Conservation (phyloP, 2,329 filamentous ascomycete species). For the Tolypocladium album region DNA sequence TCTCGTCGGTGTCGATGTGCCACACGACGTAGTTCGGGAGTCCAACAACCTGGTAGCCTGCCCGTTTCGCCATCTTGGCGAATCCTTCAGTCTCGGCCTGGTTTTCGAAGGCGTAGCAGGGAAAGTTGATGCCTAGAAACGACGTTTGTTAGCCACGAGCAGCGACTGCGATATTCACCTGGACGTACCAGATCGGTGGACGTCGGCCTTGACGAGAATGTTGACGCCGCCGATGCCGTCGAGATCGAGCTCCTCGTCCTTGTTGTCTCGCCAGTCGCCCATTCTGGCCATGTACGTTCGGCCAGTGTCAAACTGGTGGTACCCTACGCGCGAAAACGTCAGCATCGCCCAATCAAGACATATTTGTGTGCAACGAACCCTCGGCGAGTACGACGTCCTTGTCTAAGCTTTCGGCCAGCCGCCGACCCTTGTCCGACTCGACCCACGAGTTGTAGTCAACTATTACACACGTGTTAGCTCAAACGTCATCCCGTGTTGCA, state of each 20-base stretch:
- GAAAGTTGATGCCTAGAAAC: constrained; percentile 82
- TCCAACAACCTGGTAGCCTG: constrained; percentile 84
- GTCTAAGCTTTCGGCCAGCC: constrained; percentile 59
- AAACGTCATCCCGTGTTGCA: background rate
- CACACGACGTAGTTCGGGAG: constrained; percentile 97
- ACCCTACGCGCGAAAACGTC: constrained; percentile 44
- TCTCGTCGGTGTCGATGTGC: constrained; percentile 96
- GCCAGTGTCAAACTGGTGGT: constrained; percentile 86
- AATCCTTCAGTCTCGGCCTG: constrained; percentile 98
- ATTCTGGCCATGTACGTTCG: constrained; percentile 82
- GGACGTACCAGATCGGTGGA: constrained; percentile 76
- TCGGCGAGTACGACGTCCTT: constrained; percentile 82
- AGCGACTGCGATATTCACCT: background rate
- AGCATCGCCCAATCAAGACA: constrained; percentile 3
- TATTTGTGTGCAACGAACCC: constrained; percentile 38
- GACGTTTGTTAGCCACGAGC: background rate
- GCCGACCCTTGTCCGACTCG: constrained; percentile 76
- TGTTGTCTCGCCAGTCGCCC: constrained; percentile 87
- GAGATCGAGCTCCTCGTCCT: constrained; percentile 82
- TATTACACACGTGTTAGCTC: constrained; percentile 22
- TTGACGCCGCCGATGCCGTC: constrained; percentile 96
- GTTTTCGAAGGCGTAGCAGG: constrained; percentile 93
- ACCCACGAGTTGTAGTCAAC: constrained; percentile 99
- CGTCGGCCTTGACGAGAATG: constrained; percentile 94
- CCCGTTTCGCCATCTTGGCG: constrained; percentile 95